Evolutionary conservation across 2,329 filamentous ascomycete genomes (phyloP).

Genomic region (Calonectria hongkongensis): DNA sequence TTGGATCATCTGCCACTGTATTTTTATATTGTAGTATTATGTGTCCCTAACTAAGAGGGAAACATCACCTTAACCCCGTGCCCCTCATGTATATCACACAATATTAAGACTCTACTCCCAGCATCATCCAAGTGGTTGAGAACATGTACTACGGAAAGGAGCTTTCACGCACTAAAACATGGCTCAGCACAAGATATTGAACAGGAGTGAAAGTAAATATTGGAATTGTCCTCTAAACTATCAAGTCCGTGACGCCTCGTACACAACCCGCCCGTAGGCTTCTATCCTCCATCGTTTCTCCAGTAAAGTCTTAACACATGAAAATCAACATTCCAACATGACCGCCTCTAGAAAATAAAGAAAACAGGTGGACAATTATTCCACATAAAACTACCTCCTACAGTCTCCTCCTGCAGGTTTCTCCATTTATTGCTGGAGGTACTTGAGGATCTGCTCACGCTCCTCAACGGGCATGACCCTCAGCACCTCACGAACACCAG

Average conservation of each 20-base stretch:
- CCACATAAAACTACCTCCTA: constrained; percentile 36
- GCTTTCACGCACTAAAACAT: not conserved
- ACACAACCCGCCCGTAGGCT: constrained; percentile 44
- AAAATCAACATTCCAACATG: constrained; percentile 45
- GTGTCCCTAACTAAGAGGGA: not conserved
- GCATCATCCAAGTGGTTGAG: not conserved
- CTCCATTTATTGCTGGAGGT: constrained; percentile 65
- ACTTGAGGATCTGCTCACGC: constrained; percentile 86
- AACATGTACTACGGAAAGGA: no score
- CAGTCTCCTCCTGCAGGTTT: constrained; percentile 1
- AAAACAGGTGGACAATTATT: constrained; percentile 38
- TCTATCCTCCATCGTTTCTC: constrained; percentile 51
- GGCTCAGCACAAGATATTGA: not conserved
- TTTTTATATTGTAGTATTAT: constrained; percentile 18
- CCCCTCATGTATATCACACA: not conserved
- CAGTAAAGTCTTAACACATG: constrained; percentile 46
- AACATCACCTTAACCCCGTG: not conserved
- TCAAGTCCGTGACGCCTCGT: constrained; percentile 52
- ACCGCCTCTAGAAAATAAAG: constrained; percentile 45
- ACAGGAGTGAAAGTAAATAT: constrained; percentile 41
- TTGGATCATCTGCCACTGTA: not conserved
- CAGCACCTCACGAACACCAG: constrained; percentile 90
- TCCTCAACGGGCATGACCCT: constrained; percentile 91
- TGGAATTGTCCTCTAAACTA: constrained; percentile 46
- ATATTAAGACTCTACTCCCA: constrained; percentile 10